Evolutionary conservation across 2,329 filamentous ascomycete genomes (phyloP).

Genomic region (Pezicula neosporulosa): DNA sequence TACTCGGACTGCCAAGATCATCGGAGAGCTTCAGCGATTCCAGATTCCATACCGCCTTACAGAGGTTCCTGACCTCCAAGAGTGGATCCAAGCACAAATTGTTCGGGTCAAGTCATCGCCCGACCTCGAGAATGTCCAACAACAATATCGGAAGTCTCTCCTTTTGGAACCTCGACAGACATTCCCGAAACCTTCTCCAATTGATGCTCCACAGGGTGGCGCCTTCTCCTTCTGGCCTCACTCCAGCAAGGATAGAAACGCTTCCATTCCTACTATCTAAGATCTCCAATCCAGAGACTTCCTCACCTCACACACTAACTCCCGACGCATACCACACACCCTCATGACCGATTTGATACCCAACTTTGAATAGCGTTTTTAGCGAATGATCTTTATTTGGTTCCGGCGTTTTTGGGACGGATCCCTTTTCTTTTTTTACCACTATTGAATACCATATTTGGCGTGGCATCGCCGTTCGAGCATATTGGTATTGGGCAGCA

Average conservation of each 20-base stretch:
- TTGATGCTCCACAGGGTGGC: conserved; percentile 37
- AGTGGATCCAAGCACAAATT: conserved; percentile 86
- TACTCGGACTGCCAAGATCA: conserved; percentile 89
- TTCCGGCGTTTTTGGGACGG: background rate
- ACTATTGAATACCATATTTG: background rate
- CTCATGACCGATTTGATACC: conserved; percentile 29
- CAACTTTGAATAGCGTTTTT: conserved; percentile 32
- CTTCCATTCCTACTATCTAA: conserved; percentile 9
- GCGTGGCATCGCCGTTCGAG: background rate
- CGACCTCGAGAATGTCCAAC: conserved; percentile 59
- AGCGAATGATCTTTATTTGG: conserved; percentile 24
- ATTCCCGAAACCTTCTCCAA: conserved; percentile 20
- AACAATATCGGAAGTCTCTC: conserved; percentile 64
- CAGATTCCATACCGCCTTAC: conserved; percentile 86
- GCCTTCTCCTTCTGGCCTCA: conserved; percentile 49
- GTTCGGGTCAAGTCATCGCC: conserved; percentile 55
- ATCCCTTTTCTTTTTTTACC: background rate
- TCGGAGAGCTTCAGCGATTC: conserved; percentile 92
- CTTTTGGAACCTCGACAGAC: conserved; percentile 58
- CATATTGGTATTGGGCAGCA: background rate
- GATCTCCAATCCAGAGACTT: conserved; percentile 1
- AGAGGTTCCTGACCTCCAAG: conserved; percentile 83
- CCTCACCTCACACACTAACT: conserved; percentile 6
- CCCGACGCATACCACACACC: conserved; percentile 5
- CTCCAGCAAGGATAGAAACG: conserved; percentile 32